phyloP scores from a whole-genome alignment of 208 protist genomes.

The Angomonas ambiguus region DNA sequence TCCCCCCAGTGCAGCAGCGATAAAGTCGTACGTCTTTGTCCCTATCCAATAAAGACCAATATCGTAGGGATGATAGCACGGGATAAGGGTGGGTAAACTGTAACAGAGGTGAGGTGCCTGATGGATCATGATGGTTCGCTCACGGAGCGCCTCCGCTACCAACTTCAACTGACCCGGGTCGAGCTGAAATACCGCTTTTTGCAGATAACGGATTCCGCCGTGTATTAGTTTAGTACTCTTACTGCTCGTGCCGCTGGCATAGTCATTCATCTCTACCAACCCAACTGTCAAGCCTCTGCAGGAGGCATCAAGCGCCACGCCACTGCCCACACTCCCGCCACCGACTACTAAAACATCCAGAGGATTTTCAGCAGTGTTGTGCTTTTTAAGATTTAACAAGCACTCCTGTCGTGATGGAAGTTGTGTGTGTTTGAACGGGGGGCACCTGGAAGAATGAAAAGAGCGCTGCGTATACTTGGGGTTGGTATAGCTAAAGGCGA shows the following conservation, averaged over 20 bases:
- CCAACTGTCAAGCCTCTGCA: constrained; percentile 90
- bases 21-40: constrained; percentile 87
- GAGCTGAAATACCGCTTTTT: constrained; percentile 84
- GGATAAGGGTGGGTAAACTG: constrained; percentile 89
- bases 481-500: constrained; percentile 74
- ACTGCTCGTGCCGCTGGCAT: constrained; percentile 92
- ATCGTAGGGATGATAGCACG: constrained; percentile 88
- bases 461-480: constrained; percentile 72
- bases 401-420: constrained; percentile 58
- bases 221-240: constrained; percentile 97
- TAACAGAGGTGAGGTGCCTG: constrained; percentile 92
- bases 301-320: constrained; percentile 90
- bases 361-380: constrained; percentile 45
- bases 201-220: constrained; percentile 96
- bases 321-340: constrained; percentile 93
- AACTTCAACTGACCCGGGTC: constrained; percentile 87
- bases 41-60: constrained; percentile 80
- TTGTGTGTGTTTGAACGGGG: constrained; percentile 30
- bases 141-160: constrained; percentile 89
- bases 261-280: constrained; percentile 95
- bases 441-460: constrained; percentile 41
- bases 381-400: constrained; percentile 32
- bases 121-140: constrained; percentile 92
- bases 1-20: constrained; percentile 72
- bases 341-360: constrained; percentile 95